phyloP scores from a whole-genome alignment of 306 rosid genomes.

The Prosopis cineraria region DNA sequence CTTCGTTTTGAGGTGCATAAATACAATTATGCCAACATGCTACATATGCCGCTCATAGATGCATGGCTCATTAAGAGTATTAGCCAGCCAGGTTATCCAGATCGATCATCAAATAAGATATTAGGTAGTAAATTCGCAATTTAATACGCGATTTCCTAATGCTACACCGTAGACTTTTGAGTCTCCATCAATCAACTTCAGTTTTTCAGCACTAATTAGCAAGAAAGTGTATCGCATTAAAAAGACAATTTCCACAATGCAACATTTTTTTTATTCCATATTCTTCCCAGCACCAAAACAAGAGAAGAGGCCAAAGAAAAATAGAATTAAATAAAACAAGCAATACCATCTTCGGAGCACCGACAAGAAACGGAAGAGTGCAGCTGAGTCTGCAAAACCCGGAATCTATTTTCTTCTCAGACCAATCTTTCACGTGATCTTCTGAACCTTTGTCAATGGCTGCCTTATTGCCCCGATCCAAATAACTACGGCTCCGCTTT shows the following conservation, averaged over 20 bases:
- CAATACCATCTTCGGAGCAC: slow-evolving; percentile 65
- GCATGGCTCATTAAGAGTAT: neutral
- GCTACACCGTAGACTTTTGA: neutral
- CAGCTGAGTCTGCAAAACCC: slow-evolving; percentile 40
- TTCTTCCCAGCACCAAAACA: neutral
- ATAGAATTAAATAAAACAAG: neutral
- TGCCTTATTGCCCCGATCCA: slow-evolving; percentile 46
- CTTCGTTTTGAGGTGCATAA: neutral
- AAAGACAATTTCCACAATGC: neutral
- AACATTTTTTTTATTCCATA: neutral
- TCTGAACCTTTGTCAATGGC: slow-evolving; percentile 42
- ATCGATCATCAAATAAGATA: neutral
- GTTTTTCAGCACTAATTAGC: neutral
- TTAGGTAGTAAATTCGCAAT: neutral
- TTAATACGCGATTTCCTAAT: neutral
- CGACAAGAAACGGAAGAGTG: slow-evolving; percentile 72
- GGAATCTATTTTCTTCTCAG: slow-evolving; percentile 36
- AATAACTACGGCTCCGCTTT: slow-evolving; percentile 44
- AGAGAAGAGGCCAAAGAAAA: neutral
- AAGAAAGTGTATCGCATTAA: neutral
- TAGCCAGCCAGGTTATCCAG: neutral
- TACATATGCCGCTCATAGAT: neutral
- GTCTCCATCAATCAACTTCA: neutral
- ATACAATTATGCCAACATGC: neutral
- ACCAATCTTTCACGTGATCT: slow-evolving; percentile 58